Evolutionary conservation across 805 yeast genomes (phyloP).

Genomic region (Metschnikowia lochheadii): DNA sequence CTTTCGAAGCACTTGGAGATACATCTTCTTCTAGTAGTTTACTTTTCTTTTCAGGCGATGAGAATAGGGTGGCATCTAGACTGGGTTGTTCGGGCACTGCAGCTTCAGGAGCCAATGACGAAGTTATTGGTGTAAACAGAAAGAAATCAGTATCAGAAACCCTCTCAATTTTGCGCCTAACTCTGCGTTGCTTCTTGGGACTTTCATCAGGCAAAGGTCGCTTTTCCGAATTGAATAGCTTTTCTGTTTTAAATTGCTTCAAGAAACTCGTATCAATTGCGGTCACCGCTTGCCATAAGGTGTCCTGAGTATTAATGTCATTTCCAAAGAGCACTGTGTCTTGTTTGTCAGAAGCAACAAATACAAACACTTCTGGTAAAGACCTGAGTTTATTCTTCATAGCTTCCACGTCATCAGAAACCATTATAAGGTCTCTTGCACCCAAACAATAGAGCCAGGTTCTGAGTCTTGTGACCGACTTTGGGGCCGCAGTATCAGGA

Average conservation of each 20-base stretch:
- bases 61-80: not conserved
- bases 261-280: constrained; percentile 3
- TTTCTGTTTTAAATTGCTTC: not conserved
- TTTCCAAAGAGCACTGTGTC: not conserved
- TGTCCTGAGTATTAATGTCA: constrained; percentile 4
- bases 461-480: constrained; percentile 6
- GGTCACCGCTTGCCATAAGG: constrained; percentile 13
- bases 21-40: not conserved
- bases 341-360: not conserved
- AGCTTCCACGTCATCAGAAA: not conserved
- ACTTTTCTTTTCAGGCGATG: not conserved
- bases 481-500: constrained; percentile 3
- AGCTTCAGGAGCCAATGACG: not conserved
- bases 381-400: not conserved
- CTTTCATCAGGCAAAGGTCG: not conserved
- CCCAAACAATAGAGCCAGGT: constrained; percentile 18
- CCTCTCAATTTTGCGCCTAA: constrained; percentile 30
- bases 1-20: not conserved
- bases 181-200: constrained; percentile 17
- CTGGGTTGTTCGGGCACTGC: not conserved
- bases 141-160: constrained; percentile 34
- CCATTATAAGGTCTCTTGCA: not conserved
- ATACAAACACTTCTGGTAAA: not conserved
- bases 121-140: constrained; percentile 20
- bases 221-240: not conserved